phyloP scores from a whole-genome alignment of 805 yeast genomes.

The Myxozyma nipponensis region DNA sequence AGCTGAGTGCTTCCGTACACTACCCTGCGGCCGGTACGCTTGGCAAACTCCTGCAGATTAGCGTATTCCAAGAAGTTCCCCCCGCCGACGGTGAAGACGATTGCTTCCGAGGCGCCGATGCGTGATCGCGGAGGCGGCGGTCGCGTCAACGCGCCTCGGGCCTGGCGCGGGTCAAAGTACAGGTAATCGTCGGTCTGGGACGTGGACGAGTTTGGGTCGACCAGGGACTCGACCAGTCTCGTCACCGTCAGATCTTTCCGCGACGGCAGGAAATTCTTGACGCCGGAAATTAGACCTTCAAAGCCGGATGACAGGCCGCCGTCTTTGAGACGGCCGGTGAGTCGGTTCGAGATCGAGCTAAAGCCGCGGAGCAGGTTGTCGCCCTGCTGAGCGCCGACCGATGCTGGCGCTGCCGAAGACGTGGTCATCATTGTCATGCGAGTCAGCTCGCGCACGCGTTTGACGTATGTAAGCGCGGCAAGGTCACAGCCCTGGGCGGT shows the following conservation, averaged over 20 bases:
- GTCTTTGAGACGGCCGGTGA: constrained; percentile 70
- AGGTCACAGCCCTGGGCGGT: constrained; percentile 53
- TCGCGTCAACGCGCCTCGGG: constrained; percentile 83
- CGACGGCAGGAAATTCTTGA: constrained; percentile 82
- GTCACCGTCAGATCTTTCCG: constrained; percentile 86
- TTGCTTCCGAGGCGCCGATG: constrained; percentile 47
- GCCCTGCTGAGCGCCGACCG: constrained; percentile 30
- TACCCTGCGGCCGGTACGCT: constrained; percentile 49
- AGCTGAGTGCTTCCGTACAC: constrained; percentile 85
- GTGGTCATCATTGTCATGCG: constrained; percentile 43
- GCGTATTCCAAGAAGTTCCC: constrained; percentile 94
- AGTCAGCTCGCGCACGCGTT: constrained; percentile 73
- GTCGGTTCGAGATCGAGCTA: constrained; percentile 66
- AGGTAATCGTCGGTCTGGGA: constrained; percentile 82
- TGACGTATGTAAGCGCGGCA: constrained; percentile 65
- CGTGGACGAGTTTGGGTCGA: constrained; percentile 64
- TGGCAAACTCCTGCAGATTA: constrained; percentile 55
- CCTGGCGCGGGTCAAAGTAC: constrained; percentile 79
- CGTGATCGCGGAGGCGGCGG: constrained; percentile 73
- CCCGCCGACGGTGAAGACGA: constrained; percentile 94
- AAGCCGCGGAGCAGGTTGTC: constrained; percentile 47
- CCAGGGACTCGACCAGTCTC: constrained; percentile 81
- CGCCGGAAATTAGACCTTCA: constrained; percentile 81
- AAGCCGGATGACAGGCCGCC: constrained; percentile 87
- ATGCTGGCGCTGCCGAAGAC: constrained; percentile 18